phyloP scores from a whole-genome alignment of 1,284 basidiomycete genomes.

The Ceratobasidium sp. region DNA sequence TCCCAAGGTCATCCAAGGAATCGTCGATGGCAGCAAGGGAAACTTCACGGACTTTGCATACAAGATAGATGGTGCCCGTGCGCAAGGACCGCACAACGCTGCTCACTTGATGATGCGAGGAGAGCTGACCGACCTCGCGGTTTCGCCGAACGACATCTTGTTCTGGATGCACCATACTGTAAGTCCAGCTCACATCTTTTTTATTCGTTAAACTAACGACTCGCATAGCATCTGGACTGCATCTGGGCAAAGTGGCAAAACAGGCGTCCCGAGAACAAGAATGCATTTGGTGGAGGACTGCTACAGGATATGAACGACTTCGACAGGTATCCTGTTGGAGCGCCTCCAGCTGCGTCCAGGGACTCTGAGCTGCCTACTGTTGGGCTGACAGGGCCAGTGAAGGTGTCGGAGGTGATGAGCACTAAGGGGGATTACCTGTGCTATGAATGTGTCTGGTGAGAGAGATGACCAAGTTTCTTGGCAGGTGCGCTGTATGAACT shows the following conservation, averaged over 20 bases:
- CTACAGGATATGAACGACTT: conserved; percentile 24
- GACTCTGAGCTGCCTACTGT: not conserved
- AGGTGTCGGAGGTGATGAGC: conserved; percentile 2
- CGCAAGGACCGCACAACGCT: conserved; percentile 39
- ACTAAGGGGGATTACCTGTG: conserved; percentile 32
- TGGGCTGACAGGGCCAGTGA: not conserved
- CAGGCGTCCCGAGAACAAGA: conserved; percentile 9
- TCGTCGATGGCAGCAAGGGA: conserved; percentile 25
- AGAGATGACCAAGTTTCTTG: too few relatives aligned
- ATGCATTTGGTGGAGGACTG: conserved; percentile 35
- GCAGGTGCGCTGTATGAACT: too few relatives aligned
- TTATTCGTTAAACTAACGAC: not conserved
- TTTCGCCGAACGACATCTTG: conserved; percentile 37
- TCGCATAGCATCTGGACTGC: conserved; percentile 32
- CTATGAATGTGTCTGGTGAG: conserved; percentile 28
- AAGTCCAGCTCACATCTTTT: not conserved
- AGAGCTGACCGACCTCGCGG: conserved; percentile 27
- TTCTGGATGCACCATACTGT: conserved; percentile 36
- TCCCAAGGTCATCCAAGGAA: not conserved
- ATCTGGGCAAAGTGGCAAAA: conserved; percentile 39
- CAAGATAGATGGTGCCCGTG: conserved; percentile 35
- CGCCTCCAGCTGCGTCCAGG: conserved; percentile 5
- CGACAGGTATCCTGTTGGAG: conserved; percentile 34
- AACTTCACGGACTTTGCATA: conserved; percentile 37
- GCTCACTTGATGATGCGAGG: conserved; percentile 37